Evolutionary conservation across 345 rosid genomes (phyloP).

Genomic region (Viola odorata): DNA sequence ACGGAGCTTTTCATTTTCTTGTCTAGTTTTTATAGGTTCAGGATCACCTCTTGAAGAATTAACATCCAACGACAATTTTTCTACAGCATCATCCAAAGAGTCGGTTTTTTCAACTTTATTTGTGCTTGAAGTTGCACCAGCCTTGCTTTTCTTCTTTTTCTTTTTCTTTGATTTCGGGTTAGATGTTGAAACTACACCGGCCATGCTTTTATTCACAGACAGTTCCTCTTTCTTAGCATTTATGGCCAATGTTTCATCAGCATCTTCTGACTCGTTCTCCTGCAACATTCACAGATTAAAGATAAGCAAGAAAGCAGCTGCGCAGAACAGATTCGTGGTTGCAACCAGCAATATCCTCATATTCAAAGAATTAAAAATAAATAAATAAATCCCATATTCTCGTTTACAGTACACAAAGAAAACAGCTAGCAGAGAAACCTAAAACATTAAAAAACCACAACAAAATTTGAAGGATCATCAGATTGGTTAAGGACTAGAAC

Average conservation of each 20-base stretch:
- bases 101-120: slow-evolving; percentile 22
- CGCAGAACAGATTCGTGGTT: not conserved
- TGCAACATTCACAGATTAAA: slow-evolving; percentile 15
- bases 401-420: no score
- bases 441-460: no score
- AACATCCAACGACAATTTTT: slow-evolving; percentile 36
- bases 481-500: slow-evolving; percentile 10
- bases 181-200: slow-evolving; percentile 22
- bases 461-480: no score
- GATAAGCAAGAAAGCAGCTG: no score
- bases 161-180: slow-evolving; percentile 67
- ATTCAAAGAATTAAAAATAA: not conserved
- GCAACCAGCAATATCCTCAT: not conserved
- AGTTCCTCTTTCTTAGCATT: slow-evolving; percentile 15
- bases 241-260: slow-evolving; percentile 20
- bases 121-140: slow-evolving; percentile 26
- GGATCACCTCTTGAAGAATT: slow-evolving; percentile 23
- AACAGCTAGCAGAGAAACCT: no score
- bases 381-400: not conserved
- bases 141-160: slow-evolving; percentile 72
- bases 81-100: slow-evolving; percentile 40
- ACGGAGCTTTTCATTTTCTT: slow-evolving; percentile 17
- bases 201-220: slow-evolving; percentile 16
- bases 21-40: slow-evolving; percentile 24
- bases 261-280: slow-evolving; percentile 36